These are phyloP conservation scores for Adansonia grandidieri DNA, from an alignment of 441 rosid genomes.

Conservation along the genomic window DNA sequence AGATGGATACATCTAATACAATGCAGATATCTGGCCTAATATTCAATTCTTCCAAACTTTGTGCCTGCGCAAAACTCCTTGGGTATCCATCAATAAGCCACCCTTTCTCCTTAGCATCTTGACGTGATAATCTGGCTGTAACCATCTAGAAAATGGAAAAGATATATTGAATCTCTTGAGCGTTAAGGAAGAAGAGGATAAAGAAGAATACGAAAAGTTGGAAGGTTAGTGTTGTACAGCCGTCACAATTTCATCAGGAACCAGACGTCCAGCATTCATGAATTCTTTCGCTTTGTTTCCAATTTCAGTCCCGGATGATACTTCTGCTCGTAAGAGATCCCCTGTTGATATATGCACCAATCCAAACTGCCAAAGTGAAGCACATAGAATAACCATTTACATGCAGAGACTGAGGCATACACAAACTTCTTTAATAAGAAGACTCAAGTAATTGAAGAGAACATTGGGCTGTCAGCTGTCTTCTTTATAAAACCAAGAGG, in stretches of 20 bases:
- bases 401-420: not conserved
- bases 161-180: conserved; percentile 9
- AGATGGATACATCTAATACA: conserved; percentile 65
- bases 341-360: conserved; percentile 93
- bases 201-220: conserved; percentile 9
- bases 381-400: not conserved
- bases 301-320: conserved; percentile 72
- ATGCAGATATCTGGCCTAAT: conserved; percentile 75
- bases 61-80: conserved; percentile 71
- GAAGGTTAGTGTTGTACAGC: conserved; percentile 47
- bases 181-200: conserved; percentile 16
- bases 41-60: conserved; percentile 70
- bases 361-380: conserved; percentile 67
- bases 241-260: conserved; percentile 86
- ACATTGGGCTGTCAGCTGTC: not conserved
- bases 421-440: not conserved
- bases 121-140: conserved; percentile 60
- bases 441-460: not conserved
- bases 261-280: conserved; percentile 78
- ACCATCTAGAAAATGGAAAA: conserved; percentile 63
- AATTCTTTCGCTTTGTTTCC: conserved; percentile 82
- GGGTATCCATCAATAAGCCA: conserved; percentile 99
- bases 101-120: conserved; percentile 78
- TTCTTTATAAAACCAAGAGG: not conserved
- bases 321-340: conserved; percentile 84